phyloP scores from a whole-genome alignment of 2,329 filamentous ascomycete genomes.

The Arachnomyces sp. region DNA sequence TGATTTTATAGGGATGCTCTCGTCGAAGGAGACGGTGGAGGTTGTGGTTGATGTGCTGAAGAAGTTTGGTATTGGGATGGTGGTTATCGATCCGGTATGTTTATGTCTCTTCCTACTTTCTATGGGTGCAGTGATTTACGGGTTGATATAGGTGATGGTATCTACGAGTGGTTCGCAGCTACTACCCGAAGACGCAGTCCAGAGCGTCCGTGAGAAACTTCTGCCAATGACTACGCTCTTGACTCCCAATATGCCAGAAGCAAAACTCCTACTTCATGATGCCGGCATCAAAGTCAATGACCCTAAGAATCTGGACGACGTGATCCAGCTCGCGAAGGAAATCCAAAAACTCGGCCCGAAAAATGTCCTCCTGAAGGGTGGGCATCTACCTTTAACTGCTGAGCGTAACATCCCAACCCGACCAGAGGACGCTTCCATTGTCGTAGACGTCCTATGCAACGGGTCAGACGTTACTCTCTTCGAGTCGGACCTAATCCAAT shows the following conservation, averaged over 20 bases:
- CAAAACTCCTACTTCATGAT: constrained; percentile 36
- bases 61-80: constrained; percentile 47
- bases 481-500: constrained; percentile 61
- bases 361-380: constrained; percentile 83
- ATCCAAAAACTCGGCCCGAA: constrained; percentile 63
- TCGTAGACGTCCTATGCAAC: constrained; percentile 72
- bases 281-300: constrained; percentile 31
- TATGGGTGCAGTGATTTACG: constrained; percentile 8
- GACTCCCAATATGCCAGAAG: constrained; percentile 44
- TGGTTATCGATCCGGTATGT: constrained; percentile 68
- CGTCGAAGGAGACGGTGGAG: constrained; percentile 60
- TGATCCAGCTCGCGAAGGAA: constrained; percentile 59
- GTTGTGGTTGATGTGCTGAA: constrained; percentile 58
- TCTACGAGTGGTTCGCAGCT: constrained; percentile 41
- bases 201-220: constrained; percentile 31
- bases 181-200: constrained; percentile 35
- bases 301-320: constrained; percentile 52
- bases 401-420: constrained; percentile 51
- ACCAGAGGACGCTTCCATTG: constrained; percentile 53
- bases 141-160: constrained; percentile 68
- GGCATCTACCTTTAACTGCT: constrained; percentile 69
- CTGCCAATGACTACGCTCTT: constrained; percentile 38
- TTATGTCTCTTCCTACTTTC: constrained; percentile 1
- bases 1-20: constrained; percentile 76
- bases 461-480: constrained; percentile 51